Base-by-base conservation (phyloP, 306 rosid species). In the Medicago arabica region DNA sequence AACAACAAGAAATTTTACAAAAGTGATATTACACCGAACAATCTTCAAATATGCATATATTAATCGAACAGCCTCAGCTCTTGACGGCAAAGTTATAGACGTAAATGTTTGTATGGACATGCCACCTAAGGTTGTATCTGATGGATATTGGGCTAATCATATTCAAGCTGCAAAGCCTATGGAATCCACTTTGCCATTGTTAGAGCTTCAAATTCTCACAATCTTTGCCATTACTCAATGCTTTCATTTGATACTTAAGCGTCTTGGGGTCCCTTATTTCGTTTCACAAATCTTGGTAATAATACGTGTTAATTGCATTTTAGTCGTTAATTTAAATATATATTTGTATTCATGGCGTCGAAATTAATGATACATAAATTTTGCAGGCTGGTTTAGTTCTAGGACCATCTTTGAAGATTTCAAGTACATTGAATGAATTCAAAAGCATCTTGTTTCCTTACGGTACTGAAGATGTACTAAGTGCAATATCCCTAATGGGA, bases 341-440 rank as follows among this genome's bases (percentile, higher is more conserved):
- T 18, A 18, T 19, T 19, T 19, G 62, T 19, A 21, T 58, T 23
- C 15, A 10, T 57, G 7, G 7, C n/a, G 11, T 55, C 2, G 1
- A 21, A 11, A 58, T 25, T 50, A 50, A 50, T 50, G 16, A 2
- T 28, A 58, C 39, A 58, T 23, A 23, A 14, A 31, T 61, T 67
- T 43, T 64, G 78, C 80, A 88, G 92, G 59, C 83, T 13, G 89
- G 91, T 4, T 9, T 89, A 23, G 47, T 83, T 23, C 55, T 89
- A 2, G 88, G 91, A 0, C 87, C 81, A 1, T 79, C 88, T 1
- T 8, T 87, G 1, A 50, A 43, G 36, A 28, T 68, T 44, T 23
- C 57, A 8, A 18, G 3, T 0, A 57, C 43, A 18, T 13, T 61
- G 40, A 8, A 0, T 4, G 5, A 18, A 11, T 5, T 11, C 19